phyloP scores from a whole-genome alignment of 78 protist species.

The Carpediemonas membranifera region DNA sequence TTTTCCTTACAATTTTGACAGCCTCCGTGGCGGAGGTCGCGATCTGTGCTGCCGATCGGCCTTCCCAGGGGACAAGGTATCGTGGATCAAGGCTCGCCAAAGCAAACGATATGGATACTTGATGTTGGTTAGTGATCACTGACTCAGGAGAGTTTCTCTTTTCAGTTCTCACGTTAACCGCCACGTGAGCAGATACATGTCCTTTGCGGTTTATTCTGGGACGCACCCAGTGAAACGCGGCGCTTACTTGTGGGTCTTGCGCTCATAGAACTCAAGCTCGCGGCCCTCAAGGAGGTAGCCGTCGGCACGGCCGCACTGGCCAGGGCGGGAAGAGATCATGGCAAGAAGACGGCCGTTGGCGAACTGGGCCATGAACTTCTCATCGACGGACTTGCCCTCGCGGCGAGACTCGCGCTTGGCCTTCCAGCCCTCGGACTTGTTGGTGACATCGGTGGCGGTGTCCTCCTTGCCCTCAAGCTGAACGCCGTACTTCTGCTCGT shows the following conservation, averaged over 20 bases:
- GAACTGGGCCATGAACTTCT: slow-evolving; percentile 71
- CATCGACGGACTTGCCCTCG: slow-evolving; percentile 38
- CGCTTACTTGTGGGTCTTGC: slow-evolving; percentile 73
- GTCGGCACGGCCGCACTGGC: slow-evolving; percentile 89
- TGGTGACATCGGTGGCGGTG: slow-evolving; percentile 9
- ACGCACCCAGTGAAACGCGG: no score
- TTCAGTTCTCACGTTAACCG: no score
- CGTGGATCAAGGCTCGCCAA: no score
- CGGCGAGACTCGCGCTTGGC: background rate
- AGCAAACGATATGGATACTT: no score
- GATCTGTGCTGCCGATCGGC: no score
- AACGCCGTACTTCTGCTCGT: slow-evolving; percentile 82
- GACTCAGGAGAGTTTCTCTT: no score
- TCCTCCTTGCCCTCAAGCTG: slow-evolving; percentile 66
- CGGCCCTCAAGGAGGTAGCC: slow-evolving; percentile 98
- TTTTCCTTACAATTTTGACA: no score
- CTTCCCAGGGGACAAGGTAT: no score
- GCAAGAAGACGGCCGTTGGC: slow-evolving; percentile 87
- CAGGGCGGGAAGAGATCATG: slow-evolving; percentile 61
- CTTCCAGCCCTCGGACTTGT: background rate
- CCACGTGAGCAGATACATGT: no score
- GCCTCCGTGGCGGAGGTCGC: no score
- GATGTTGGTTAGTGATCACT: no score
- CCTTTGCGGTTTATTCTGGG: no score
- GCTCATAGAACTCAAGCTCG: slow-evolving; percentile 92